Evolutionary conservation across 2,329 filamentous ascomycete genomes (phyloP), one percentile per base, ranked within the genome.

Genomic region (Pezicula carpinea): DNA sequence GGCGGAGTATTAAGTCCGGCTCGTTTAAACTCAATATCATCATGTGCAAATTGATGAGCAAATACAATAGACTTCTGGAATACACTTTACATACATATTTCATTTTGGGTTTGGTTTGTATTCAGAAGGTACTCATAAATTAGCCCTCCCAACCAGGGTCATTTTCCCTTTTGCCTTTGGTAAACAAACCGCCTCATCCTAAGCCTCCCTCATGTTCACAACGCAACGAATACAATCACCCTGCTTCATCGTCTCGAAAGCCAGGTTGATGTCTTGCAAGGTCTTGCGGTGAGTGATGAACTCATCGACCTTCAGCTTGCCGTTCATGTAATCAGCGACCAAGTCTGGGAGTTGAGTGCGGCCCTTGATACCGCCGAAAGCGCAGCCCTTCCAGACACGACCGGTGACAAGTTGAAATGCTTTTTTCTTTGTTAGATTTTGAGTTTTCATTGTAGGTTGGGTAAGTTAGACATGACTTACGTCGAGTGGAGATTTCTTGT

Each of bases 361-460:
- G 59, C 93, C 93, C 79, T 97, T 99, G 78, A 99, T 91, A 61
- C 93, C 93, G 59, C 93, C 93, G 64, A 99, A 99, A 15, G 93
- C 93, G 66, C 92, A 97, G 46, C 93, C 93, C 74, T 88, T 95
- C 93, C 93, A 99, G 51, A 95, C 87, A 66, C 93, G 90, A 51
- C 93, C 93, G 38, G 93, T 99, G 59, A 99, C 93, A 53, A 99
- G 83, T 77, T 97, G 93, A 85, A 99, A 99, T 66, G 93, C 89
- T 95, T 23, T 35, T 34, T 29, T 23, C 2, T 17, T 33, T 31
- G 26, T 39, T 42, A 38, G 39, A 22, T 40, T n/a, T 22, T 19
- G 33, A 17, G 43, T 47, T 19, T 39, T 13, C 6, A 18, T 26
- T 29, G 33, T 8, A 31, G 23, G 39, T 22, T 31, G 52, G 22